Evolutionary conservation across 2,329 filamentous ascomycete species (phyloP), one percentile per base, ranked within the genome.

Genomic region (Leptographium wingfieldii): DNA sequence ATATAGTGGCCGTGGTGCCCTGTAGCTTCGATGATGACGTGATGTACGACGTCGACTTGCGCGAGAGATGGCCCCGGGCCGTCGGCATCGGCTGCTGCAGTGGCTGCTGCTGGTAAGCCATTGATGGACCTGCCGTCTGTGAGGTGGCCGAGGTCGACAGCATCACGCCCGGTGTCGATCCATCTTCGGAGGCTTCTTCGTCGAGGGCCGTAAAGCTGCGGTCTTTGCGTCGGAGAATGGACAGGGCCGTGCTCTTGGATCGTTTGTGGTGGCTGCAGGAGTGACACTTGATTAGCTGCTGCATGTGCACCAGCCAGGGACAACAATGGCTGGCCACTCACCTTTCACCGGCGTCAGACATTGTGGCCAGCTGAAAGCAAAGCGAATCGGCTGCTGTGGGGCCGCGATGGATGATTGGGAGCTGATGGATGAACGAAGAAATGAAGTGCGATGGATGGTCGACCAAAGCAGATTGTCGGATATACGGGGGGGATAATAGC

Each of bases 221-320:
- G 59, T 80, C 77, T 66, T 74, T 79, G 64, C 79, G 76, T 63
- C 80, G 74, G 69, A 85, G 70, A 68, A 85, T 68, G 69, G 80
- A 74, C 65, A 83, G 70, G 55, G 79, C 75, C 57, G 74, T 74
- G 49, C 76, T 82, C 69, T 78, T 84, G 60, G 80, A 80, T 63
- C 77, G 79, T 71, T 77, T 80, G 67, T 81, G 80, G 27, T 64
- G 61, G 62, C 61, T 64, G 54, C 19, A n/a, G 35, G 35, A 31
- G 29, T 7, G 12, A 16, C 12, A 40, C 38, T 31, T 14, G 4
- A 14, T 40, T 40, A 40, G 38, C 38, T 3, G 22, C 22, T 14
- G 25, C 1, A 56, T 22, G 29, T 2, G 4, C n/a, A 16, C 22
- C 16, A 10, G 14, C 14, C 5, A 3, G 19, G 31, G 12, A 31